Evolutionary conservation across 257 asterid genomes (phyloP), one percentile per base, ranked within the genome.

Genomic region (Solanum stenotomum): DNA sequence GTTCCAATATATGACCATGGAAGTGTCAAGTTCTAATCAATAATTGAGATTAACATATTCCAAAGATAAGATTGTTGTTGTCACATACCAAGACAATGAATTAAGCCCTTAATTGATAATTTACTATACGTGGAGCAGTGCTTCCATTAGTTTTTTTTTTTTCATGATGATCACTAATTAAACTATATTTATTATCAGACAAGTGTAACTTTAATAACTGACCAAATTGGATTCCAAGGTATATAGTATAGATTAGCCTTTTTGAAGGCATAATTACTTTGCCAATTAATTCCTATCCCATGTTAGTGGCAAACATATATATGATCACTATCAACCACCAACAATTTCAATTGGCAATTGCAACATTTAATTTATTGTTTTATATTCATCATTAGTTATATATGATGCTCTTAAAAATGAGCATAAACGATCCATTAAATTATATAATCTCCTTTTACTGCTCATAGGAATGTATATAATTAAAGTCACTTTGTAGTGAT

Each of bases 1-100:
- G 88, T 91, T 93, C 65, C 90, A 78, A 42, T 85, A 42, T 86
- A 65, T 10, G 90, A 86, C 49, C 84, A 89, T 27, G 91, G 93
- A 93, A 94, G 91, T 85, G 87, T 92, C 76, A 91, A 90, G 59
- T 87, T 91, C 35, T 34, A 10, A 34, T 76, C 63, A 35, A 75
- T 49, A 87, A 81, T 46, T 27, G 27, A 9, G 40, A 81, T 27
- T 37, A 81, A 81, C 40, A 81, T 15, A 16, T 46, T 27, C 10
- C 38, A 16, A 81, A 46, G 85, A 81, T 46, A 46, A 46, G 67
- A 79, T 79, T 44, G 65, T 44, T 44, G 40, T 79, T 15, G 25
- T 44, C 25, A 79, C 65, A 25, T 44, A 44, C 65, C 14, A 25
- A 44, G 38, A 42, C 38, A 78, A 42, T 25, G 35, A 67, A 67